These are phyloP conservation scores for Chlorella ohadii DNA, from an alignment of 139 green algal species.

Conservation along the genomic window DNA sequence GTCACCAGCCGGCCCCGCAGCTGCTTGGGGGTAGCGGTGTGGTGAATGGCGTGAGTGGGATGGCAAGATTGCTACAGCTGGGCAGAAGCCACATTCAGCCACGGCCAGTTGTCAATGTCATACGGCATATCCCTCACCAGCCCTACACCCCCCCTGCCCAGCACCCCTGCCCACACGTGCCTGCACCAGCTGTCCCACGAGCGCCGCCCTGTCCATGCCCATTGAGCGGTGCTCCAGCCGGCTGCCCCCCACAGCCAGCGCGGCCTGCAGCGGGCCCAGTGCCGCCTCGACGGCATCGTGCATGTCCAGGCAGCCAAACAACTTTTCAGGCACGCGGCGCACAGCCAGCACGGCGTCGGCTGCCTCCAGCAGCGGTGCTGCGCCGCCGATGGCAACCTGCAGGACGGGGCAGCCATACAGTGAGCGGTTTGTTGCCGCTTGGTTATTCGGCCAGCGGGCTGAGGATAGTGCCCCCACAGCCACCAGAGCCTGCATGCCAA, in stretches of 20 bases:
- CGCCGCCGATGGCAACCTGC: conserved; percentile 32
- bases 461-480: too few relatives aligned
- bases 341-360: conserved; percentile 32
- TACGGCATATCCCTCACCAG: too few relatives aligned
- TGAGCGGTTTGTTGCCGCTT: too few relatives aligned
- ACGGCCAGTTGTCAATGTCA: too few relatives aligned
- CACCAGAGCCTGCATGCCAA: too few relatives aligned
- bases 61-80: too few relatives aligned
- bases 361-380: background rate
- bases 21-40: background rate
- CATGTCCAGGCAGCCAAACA: conserved; percentile 55
- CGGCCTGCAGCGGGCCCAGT: conserved; percentile 9
- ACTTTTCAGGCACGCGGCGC: conserved; percentile 40
- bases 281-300: conserved; percentile 41
- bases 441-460: too few relatives aligned
- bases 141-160: background rate
- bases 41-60: background rate
- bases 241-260: background rate
- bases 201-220: background rate
- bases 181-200: conserved; percentile 2
- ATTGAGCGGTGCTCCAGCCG: conserved; percentile 11
- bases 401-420: too few relatives aligned
- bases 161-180: background rate
- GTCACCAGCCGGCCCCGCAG: conserved; percentile 30
- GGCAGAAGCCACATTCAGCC: too few relatives aligned